A percentile compares a stretch with the other conserved stretches of the same genome.
phyloP scores from a whole-genome alignment of 2,329 filamentous ascomycete species.

The Sordariomycetes sp. region DNA sequence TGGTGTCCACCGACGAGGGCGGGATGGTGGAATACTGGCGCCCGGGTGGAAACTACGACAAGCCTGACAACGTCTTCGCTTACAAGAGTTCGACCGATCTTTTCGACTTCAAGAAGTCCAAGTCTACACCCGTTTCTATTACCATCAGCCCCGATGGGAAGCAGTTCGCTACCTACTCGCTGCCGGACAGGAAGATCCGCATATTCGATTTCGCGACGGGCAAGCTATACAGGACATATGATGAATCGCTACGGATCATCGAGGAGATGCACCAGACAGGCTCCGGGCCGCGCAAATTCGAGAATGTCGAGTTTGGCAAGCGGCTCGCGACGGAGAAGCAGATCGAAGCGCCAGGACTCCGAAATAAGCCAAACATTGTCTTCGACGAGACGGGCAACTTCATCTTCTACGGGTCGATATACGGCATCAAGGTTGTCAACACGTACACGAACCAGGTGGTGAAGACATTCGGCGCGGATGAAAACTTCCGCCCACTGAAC shows the following conservation, averaged over 20 bases:
- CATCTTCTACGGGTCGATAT: constrained; percentile 82
- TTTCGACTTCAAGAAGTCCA: constrained; percentile 95
- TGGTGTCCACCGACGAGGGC: constrained; percentile 74
- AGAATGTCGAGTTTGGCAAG: constrained; percentile 84
- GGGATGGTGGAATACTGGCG: constrained; percentile 98
- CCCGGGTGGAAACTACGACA: constrained; percentile 69
- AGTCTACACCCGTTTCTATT: constrained; percentile 69
- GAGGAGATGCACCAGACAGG: constrained; percentile 96
- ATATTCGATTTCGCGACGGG: constrained; percentile 85
- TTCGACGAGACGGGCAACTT: constrained; percentile 97
- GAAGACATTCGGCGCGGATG: constrained; percentile 80
- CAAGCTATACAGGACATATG: constrained; percentile 84
- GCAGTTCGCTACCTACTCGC: constrained; percentile 78
- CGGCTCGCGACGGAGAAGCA: constrained; percentile 78
- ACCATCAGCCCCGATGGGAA: constrained; percentile 77
- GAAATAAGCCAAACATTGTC: constrained; percentile 67
- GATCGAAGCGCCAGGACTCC: constrained; percentile 56
- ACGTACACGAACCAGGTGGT: constrained; percentile 88
- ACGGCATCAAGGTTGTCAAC: constrained; percentile 91
- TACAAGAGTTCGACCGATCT: constrained; percentile 90
- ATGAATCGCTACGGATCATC: constrained; percentile 80
- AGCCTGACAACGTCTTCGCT: constrained; percentile 81
- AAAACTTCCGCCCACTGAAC: constrained; percentile 73
- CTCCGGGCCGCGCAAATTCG: constrained; percentile 65
- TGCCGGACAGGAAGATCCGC: constrained; percentile 86